Base-by-base conservation (phyloP, 2,329 filamentous ascomycete species). In the Verticillium isaacii region DNA sequence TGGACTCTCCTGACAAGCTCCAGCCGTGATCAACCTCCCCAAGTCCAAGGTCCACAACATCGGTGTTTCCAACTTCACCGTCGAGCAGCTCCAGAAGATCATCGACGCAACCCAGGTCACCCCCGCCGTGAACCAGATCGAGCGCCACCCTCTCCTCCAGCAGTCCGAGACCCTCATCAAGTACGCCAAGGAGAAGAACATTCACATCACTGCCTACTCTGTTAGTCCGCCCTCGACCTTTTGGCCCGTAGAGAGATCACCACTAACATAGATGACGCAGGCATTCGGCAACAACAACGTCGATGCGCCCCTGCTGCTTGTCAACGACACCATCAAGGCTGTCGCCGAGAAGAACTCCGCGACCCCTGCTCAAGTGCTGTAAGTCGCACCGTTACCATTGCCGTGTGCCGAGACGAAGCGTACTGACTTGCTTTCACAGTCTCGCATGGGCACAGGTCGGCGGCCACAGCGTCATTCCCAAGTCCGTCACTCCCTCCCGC, bases 31-130 rank as follows among this genome's bases (percentile, higher is more conserved):
- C 64, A 77, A 85, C 74, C 82, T 89, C 17, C 82, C 83, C 63
- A 84, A 81, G 67, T 79, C 77, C 66, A 89, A 89, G 73, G 85
- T 83, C 66, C 82, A 82, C 72, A 85, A 88, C 75, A 85, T 91
- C 67, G 89, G 88, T 71, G 87, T 92, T 66, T 90, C 88, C 74
- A 92, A 92, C 81, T 91, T 90, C 70, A 83, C 80, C 70, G 84
- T 89, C 72, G 82, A 83, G 73, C 74, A 78, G 66, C 25, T 55
- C 32, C 39, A 88, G 69, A 77, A 78, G 58, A 70, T 88, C 68
- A 80, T 85, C 72, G 78, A 81, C 45, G 85, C 78, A 61, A 84
- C 82, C 67, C 84, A 85, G 69, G 84, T 84, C 74, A 71, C 78
- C 69, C 79, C 79, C 61, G 87, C 86, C 57, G 86, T 86, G 66